These are phyloP conservation scores for Punctularia strigosozonata DNA, from an alignment of 768 basidiomycete genomes.

Conservation along the genomic window DNA sequence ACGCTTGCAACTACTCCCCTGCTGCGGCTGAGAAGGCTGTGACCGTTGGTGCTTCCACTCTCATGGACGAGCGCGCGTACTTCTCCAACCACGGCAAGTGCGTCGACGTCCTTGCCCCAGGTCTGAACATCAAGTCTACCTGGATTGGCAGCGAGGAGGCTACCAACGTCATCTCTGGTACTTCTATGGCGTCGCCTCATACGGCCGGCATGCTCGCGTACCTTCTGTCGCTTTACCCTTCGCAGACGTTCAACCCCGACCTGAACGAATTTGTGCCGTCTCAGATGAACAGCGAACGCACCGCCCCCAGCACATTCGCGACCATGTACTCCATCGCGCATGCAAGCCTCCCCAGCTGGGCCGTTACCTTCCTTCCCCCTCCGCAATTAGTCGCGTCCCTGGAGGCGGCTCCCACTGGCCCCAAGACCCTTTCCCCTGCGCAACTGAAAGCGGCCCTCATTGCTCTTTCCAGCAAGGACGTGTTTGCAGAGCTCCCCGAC, in stretches of 20 bases:
- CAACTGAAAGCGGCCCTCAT: conserved; percentile 72
- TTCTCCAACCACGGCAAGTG: conserved; percentile 90
- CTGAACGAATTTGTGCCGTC: conserved; percentile 26
- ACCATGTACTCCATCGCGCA: conserved; percentile 44
- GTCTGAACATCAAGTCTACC: conserved; percentile 83
- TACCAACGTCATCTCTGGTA: conserved; percentile 75
- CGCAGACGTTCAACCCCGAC: conserved; percentile 43
- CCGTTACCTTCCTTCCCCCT: conserved; percentile 42
- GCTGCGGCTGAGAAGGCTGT: conserved; percentile 82
- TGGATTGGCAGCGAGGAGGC: conserved; percentile 55
- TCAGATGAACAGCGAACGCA: conserved; percentile 21
- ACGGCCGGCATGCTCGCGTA: conserved; percentile 86
- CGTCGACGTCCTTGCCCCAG: conserved; percentile 88
- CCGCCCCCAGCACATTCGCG: conserved; percentile 24
- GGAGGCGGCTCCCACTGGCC: conserved; percentile 30
- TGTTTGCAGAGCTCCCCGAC: conserved; percentile 33
- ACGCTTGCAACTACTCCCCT: conserved; percentile 90
- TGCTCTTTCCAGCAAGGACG: conserved; percentile 38
- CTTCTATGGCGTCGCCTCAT: conserved; percentile 94
- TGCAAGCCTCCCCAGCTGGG: conserved; percentile 46
- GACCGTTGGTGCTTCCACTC: conserved; percentile 87
- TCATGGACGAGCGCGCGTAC: conserved; percentile 72
- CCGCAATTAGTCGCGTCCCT: conserved; percentile 32
- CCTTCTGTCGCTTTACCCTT: conserved; percentile 81
- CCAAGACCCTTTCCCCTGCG: conserved; percentile 41